Conservation (phyloP, 2,329 filamentous ascomycete genomes). For the Sarocladium oryzae region DNA sequence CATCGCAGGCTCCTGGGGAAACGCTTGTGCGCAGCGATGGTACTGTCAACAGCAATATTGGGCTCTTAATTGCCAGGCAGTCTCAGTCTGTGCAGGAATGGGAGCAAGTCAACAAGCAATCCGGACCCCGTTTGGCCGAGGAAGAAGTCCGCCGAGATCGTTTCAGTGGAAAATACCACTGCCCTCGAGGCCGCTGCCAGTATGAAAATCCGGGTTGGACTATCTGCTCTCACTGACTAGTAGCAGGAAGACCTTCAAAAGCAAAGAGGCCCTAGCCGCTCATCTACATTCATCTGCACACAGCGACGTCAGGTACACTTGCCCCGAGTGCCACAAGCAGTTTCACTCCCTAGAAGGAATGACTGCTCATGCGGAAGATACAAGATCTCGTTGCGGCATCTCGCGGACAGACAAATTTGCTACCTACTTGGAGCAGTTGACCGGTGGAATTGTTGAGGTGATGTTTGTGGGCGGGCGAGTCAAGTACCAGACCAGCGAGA, state of each 20-base stretch:
- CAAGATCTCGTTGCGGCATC: constrained; percentile 34
- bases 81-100: background rate
- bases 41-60: background rate
- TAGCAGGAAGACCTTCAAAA: constrained; percentile 35
- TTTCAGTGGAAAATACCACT: constrained; percentile 40
- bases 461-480: background rate
- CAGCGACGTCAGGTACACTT: constrained; percentile 26
- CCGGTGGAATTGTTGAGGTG: constrained; percentile 30
- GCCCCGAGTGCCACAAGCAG: constrained; percentile 36
- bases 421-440: constrained; percentile 31
- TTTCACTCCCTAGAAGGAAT: constrained; percentile 38
- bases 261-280: constrained; percentile 21
- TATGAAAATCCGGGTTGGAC: constrained; percentile 23
- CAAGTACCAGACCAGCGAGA: constrained; percentile 20
- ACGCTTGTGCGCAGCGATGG: background rate
- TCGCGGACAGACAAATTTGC: constrained; percentile 26
- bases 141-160: constrained; percentile 15
- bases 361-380: constrained; percentile 42
- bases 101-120: too few species aligned
- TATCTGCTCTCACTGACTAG: background rate
- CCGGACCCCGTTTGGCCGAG: too few species aligned
- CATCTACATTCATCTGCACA: constrained; percentile 42
- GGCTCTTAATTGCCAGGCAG: background rate
- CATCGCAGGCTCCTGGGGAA: background rate
- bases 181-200: constrained; percentile 47